Evolutionary conservation across 192 early-diverging fungal genomes (phyloP).

Genomic region (Coemansia sp.): DNA sequence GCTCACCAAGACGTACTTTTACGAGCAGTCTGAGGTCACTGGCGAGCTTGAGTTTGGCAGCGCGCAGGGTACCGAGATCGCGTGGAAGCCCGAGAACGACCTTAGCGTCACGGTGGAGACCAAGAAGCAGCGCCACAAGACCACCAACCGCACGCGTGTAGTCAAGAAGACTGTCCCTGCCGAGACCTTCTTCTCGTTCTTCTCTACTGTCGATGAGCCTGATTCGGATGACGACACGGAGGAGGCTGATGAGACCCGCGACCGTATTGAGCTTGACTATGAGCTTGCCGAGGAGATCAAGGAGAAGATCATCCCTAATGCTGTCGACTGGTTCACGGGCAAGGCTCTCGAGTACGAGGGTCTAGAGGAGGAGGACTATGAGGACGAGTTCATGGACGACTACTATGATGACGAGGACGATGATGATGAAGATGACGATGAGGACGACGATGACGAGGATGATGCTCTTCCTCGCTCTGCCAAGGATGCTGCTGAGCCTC

Average conservation of each 20-base stretch:
- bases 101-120: slow-evolving; percentile 92
- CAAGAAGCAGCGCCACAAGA: slow-evolving; percentile 99
- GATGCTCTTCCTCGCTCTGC: slow-evolving; percentile 50
- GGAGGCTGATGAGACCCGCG: slow-evolving; percentile 78
- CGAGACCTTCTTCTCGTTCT: slow-evolving; percentile 99
- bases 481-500: slow-evolving; percentile 55
- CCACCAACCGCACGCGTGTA: slow-evolving; percentile 96
- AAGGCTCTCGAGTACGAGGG: slow-evolving; percentile 84
- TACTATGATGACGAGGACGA: slow-evolving; percentile 56
- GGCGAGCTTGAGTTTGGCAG: slow-evolving; percentile 91
- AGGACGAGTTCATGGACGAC: slow-evolving; percentile 48
- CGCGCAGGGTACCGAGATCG: slow-evolving; percentile 87
- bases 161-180: slow-evolving; percentile 97
- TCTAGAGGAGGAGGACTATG: slow-evolving; percentile 40
- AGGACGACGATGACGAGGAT: slow-evolving; percentile 46
- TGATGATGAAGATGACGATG: slow-evolving; percentile 40
- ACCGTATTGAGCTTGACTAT: slow-evolving; percentile 91
- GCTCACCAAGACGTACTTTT: slow-evolving; percentile 93
- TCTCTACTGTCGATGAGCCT: slow-evolving; percentile 77
- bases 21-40: slow-evolving; percentile 77
- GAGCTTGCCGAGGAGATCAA: slow-evolving; percentile 98
- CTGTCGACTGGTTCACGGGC: slow-evolving; percentile 99
- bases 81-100: slow-evolving; percentile 98
- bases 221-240: slow-evolving; percentile 75
- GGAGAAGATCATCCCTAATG: slow-evolving; percentile 95